A percentile compares a stretch with the other conserved stretches of the same genome.
Evolutionary conservation across 2,329 filamentous ascomycete genomes (phyloP).

Genomic region (Alternaria angustiovoidea): DNA sequence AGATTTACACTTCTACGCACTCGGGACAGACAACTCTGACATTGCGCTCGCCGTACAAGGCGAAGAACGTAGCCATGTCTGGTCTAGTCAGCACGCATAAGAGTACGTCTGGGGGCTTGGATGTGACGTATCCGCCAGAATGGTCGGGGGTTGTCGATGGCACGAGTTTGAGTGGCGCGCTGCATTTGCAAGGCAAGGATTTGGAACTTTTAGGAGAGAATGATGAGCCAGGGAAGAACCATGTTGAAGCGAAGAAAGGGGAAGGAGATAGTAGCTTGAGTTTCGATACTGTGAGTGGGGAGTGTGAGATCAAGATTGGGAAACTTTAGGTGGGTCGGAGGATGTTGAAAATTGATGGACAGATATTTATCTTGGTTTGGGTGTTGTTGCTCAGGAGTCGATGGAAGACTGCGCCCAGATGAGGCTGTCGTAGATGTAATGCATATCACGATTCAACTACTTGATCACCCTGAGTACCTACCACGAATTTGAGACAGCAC

Average conservation of each 20-base stretch:
- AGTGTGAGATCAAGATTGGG: conserved; percentile 44
- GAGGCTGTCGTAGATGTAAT: background rate
- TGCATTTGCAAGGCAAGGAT: conserved; percentile 51
- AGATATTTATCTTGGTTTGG: background rate
- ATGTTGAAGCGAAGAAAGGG: conserved; percentile 53
- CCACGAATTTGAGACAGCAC: background rate
- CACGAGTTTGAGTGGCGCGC: conserved; percentile 46
- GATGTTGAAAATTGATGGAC: background rate
- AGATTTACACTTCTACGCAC: conserved; percentile 44
- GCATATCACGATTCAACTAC: background rate
- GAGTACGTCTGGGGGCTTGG: conserved; percentile 45
- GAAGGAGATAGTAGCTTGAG: conserved; percentile 43
- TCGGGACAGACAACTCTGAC: conserved; percentile 48
- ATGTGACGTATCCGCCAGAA: conserved; percentile 52
- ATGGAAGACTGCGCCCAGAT: background rate
- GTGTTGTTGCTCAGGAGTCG: background rate
- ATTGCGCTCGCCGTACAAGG: conserved; percentile 45
- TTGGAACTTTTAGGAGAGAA: conserved; percentile 45
- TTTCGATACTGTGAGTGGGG: conserved; percentile 46
- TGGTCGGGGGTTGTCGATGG: conserved; percentile 54
- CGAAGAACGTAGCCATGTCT: conserved; percentile 33
- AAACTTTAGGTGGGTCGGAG: conserved; percentile 22
- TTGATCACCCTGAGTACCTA: background rate
- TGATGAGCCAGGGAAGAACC: conserved; percentile 38
- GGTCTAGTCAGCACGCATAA: conserved; percentile 48